These are phyloP conservation scores for Escallonia rubra DNA, from an alignment of 129 eudicot genomes.

Conservation along the genomic window DNA sequence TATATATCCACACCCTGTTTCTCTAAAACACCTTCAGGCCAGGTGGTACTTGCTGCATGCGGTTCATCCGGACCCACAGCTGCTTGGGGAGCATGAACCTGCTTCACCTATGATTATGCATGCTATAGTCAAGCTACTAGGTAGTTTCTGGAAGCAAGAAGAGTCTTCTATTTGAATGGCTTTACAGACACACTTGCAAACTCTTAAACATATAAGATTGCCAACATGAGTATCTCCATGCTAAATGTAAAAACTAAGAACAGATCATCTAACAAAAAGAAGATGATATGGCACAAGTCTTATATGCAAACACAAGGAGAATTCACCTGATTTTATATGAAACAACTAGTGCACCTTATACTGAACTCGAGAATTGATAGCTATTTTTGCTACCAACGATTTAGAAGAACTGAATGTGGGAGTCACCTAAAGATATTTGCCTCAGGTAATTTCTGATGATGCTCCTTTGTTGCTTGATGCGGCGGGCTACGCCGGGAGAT, in stretches of 20 bases:
- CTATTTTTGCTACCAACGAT: too few relatives aligned
- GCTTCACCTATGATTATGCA: constrained; percentile 34
- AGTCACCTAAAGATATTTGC: too few relatives aligned
- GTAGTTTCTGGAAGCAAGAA: not conserved
- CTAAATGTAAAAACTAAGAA: not conserved
- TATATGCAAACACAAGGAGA: too few relatives aligned
- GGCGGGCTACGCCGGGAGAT: too few relatives aligned
- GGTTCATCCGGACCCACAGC: constrained; percentile 99
- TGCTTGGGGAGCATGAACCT: constrained; percentile 51
- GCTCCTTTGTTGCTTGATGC: too few relatives aligned
- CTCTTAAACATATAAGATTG: not conserved
- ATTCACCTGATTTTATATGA: too few relatives aligned
- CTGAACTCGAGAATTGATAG: too few relatives aligned
- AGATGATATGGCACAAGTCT: too few relatives aligned
- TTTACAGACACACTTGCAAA: not conserved
- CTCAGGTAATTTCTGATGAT: too few relatives aligned
- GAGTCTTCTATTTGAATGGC: not conserved
- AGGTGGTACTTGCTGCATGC: constrained; percentile 95
- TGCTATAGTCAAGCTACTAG: constrained; percentile 14
- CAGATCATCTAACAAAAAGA: too few relatives aligned
- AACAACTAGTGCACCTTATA: too few relatives aligned
- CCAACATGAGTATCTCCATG: not conserved
- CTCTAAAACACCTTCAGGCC: constrained; percentile 84
- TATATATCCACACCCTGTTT: constrained; percentile 49
- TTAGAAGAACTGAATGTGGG: too few relatives aligned